Evolutionary conservation across 495 filamentous ascomycete species (phyloP), one percentile per base, ranked within the genome.

Genomic region (Tirmania nivea): DNA sequence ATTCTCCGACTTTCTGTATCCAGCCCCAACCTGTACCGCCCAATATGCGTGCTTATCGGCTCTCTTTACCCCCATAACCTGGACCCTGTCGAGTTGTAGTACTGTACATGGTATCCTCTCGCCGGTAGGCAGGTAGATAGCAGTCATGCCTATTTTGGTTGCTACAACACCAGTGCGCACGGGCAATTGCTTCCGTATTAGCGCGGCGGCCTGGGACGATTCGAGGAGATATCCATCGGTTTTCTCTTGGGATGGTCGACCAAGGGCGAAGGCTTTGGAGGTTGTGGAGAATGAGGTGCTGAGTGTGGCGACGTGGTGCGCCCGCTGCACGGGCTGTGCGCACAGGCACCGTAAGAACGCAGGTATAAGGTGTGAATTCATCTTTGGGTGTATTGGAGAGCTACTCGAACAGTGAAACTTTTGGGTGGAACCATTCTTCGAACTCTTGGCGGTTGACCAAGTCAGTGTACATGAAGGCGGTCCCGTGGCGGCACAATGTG

Each of bases 81-180:
- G 84, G 34, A 89, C 84, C 50, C 86, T 75, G 68, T 97, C 90
- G 58, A 97, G 73, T 69, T 96, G 90, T 37, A 97, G 76, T 52
- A 97, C 84, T 9, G 90, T 97, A 70, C 86, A 93, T 37, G 89
- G 72, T 51, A 75, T 80, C 51, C 90, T 81, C 54, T 73, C 75
- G 31, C 87, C 89, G 35, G 83, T 79, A 0, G 77, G 66, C 62
- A 85, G 80, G 73, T 80, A 95, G 57, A 94, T 69, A 52, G 83
- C 88, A 11, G 85, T 93, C 82, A 97, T 95, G 63, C 90, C 90
- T 68, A 84, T 86, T 70, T 97, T 97, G 62, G 78, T 75, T 8
- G 81, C 84, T 34, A 96, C 73, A 17, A 80, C 79, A 36, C 90
- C 90, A 34, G 84, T 79, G 0, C 90, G 81, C 36, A 83, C 68